These are phyloP conservation scores for Hanseniaspora jakobsenii DNA, from an alignment of 805 yeast species.

Conservation along the genomic window DNA sequence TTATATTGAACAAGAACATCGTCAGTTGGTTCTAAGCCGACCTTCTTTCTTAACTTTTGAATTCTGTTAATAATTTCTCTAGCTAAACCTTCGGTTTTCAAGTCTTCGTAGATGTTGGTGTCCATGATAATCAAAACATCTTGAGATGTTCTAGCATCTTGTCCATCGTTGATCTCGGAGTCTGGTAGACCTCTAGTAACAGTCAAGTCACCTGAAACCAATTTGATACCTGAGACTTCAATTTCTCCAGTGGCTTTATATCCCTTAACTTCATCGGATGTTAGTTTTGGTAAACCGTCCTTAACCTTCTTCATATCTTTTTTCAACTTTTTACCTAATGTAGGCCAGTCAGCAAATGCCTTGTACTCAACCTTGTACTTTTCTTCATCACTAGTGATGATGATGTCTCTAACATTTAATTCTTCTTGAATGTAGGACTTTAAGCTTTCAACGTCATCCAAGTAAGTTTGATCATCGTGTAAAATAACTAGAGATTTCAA, in stretches of 20 bases:
- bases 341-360: conserved; percentile 98
- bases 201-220: conserved; percentile 76
- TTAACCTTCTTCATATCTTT: conserved; percentile 87
- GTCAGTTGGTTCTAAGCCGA: conserved; percentile 87
- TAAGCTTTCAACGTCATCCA: conserved; percentile 66
- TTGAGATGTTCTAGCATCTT: conserved; percentile 75
- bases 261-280: conserved; percentile 70
- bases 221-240: conserved; percentile 77
- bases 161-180: conserved; percentile 49
- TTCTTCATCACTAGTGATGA: conserved; percentile 81
- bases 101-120: conserved; percentile 72
- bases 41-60: conserved; percentile 94
- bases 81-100: conserved; percentile 87
- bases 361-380: conserved; percentile 84
- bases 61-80: conserved; percentile 95
- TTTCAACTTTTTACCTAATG: conserved; percentile 92
- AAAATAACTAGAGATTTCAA: conserved; percentile 75
- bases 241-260: conserved; percentile 64
- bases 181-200: conserved; percentile 84
- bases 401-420: conserved; percentile 77
- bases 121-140: conserved; percentile 87
- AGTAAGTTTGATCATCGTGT: conserved; percentile 63
- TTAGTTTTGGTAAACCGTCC: conserved; percentile 73
- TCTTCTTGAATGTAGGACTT: conserved; percentile 76
- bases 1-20: conserved; percentile 81